A percentile compares a stretch with the other conserved stretches of the same genome.
These are phyloP conservation scores for Rostrohypoxylon terebratum DNA, from an alignment of 495 filamentous ascomycete genomes.

Conservation along the genomic window DNA sequence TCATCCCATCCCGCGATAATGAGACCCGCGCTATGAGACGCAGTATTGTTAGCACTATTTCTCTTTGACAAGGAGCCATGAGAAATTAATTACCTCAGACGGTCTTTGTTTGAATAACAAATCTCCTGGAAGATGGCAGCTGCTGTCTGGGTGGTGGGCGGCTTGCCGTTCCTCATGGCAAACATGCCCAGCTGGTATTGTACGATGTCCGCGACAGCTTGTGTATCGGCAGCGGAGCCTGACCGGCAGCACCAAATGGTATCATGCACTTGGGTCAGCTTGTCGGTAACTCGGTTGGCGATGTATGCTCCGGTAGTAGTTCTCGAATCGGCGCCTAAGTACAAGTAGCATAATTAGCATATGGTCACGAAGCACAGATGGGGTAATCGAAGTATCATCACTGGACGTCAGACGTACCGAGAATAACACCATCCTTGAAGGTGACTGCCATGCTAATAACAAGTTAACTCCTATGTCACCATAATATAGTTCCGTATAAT, in stretches of 20 bases:
- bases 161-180: constrained; percentile 84
- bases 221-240: constrained; percentile 96
- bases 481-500: constrained; percentile 23
- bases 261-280: constrained; percentile 97
- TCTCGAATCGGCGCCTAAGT: constrained; percentile 86
- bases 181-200: constrained; percentile 96
- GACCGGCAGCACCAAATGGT: constrained; percentile 99
- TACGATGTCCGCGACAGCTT: constrained; percentile 97
- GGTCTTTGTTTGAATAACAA: constrained; percentile 97
- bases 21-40: constrained; percentile 79
- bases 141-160: constrained; percentile 92
- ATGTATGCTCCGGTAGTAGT: constrained; percentile 99
- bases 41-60: constrained; percentile 41
- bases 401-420: constrained; percentile 64
- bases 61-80: not conserved
- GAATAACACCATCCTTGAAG: constrained; percentile 96
- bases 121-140: constrained; percentile 96
- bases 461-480: constrained; percentile 45
- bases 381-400: not conserved
- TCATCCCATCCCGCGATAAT: constrained; percentile 98
- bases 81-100: constrained; percentile 69
- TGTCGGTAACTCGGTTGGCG: constrained; percentile 98
- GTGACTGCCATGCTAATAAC: constrained; percentile 84
- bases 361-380: not conserved
- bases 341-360: constrained; percentile 33